Percentiles rank a stretch among this genome's conserved stretches.
These are phyloP conservation scores for Aspergillus thermomutatus DNA, from an alignment of 2,329 filamentous ascomycete genomes.

Conservation along the genomic window DNA sequence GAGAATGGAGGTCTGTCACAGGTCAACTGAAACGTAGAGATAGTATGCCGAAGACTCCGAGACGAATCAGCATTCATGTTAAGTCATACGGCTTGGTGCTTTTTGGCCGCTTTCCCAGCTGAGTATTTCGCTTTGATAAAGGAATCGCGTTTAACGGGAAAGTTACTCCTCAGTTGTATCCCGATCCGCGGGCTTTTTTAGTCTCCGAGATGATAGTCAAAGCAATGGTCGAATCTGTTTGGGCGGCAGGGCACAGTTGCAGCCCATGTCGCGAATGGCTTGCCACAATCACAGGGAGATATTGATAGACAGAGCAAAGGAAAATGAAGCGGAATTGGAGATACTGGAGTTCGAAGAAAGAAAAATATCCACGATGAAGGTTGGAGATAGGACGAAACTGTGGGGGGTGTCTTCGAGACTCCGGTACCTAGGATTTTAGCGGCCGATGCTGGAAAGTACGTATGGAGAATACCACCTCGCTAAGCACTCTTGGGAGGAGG, in stretches of 20 bases:
- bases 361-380: not conserved
- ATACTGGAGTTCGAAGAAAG: not conserved
- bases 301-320: not conserved
- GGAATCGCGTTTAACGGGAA: slow-evolving; percentile 1
- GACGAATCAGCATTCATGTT: slow-evolving; percentile 30
- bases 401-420: not conserved
- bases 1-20: slow-evolving; percentile 18
- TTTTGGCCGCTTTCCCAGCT: not conserved
- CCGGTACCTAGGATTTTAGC: not conserved
- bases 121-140: slow-evolving; percentile 5
- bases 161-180: slow-evolving; percentile 14
- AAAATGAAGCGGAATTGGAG: not conserved
- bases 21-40: slow-evolving; percentile 7
- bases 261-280: slow-evolving; percentile 19
- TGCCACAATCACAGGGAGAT: slow-evolving; percentile 1
- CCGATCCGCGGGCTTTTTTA: slow-evolving; percentile 13
- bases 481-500: not conserved
- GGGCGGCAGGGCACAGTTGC: slow-evolving; percentile 14
- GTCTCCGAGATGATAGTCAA: slow-evolving; percentile 14
- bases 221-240: slow-evolving; percentile 14
- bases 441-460: not conserved
- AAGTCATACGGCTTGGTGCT: slow-evolving; percentile 11
- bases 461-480: not conserved
- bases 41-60: slow-evolving; percentile 13
- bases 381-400: not conserved